Conservation (phyloP, 306 rosid genomes). For the Argentina anserina region DNA sequence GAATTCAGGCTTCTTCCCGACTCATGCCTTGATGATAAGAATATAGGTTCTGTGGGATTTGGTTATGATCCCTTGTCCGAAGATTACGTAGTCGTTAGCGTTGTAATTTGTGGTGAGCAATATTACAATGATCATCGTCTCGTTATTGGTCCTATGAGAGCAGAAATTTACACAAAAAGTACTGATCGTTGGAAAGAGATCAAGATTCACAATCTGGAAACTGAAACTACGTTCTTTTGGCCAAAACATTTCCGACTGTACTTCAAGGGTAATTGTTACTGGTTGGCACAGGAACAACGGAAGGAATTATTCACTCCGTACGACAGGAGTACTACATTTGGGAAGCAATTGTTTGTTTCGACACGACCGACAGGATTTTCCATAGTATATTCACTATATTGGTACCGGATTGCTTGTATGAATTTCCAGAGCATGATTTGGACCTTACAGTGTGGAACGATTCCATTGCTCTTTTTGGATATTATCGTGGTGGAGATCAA, state of each 20-base stretch:
- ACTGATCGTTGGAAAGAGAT: constrained; percentile 18
- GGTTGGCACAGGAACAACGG: neutral
- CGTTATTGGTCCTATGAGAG: neutral
- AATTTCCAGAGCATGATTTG: neutral
- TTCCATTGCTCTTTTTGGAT: neutral
- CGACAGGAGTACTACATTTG: neutral
- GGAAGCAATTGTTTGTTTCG: neutral
- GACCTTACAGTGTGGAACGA: neutral
- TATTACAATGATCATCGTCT: neutral
- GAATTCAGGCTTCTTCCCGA: neutral
- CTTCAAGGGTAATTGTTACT: constrained; percentile 1
- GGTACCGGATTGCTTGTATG: constrained; percentile 1
- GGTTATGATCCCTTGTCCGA: constrained; percentile 2
- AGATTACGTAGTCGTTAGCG: neutral
- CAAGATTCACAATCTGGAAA: neutral
- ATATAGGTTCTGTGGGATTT: neutral
- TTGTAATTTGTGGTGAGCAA: neutral
- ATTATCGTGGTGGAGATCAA: neutral
- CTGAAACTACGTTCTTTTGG: neutral
- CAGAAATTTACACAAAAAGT: neutral
- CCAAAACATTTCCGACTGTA: neutral
- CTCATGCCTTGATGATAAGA: too few relatives aligned
- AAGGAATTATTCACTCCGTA: neutral
- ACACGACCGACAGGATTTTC: neutral
- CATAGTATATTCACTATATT: too few relatives aligned